Evolutionary conservation across 208 protist species (phyloP), one percentile per base, ranked within the genome.

Genomic region (Borovskyia barvae): DNA sequence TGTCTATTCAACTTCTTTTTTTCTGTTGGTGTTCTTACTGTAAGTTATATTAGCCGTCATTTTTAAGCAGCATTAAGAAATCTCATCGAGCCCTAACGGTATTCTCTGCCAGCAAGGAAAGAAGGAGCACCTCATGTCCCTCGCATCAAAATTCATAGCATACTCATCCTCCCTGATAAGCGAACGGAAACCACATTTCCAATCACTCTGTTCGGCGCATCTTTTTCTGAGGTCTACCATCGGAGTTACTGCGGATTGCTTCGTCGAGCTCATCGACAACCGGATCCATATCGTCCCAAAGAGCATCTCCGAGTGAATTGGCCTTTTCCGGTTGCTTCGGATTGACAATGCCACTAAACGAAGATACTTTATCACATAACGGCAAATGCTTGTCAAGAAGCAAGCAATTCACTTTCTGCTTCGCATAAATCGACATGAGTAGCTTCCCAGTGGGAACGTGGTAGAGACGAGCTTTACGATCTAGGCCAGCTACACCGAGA

Each of bases 231-330:
- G 3, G 3, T 0, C 0, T 12, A 8, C 37, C 19, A 0, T 50
- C 29, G 36, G 1, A 24, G 45, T 30, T 51, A 17, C 6, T 43
- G 17, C 7, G 12, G 12, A 39, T 11, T 11, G 4, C 40, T 9
- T 86, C 78, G 14, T 74, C 82, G 2, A 89, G 70, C 1, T 79
- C 77, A 54, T 93, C 86, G 7, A 88, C 51, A 5, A 93, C 78
- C 24, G 86, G 86, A 64, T 93, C 86, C 86, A 93, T 93, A 54
- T 88, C 81, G 59, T 93, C 86, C 82, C 86, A 93, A 2, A 93
- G 45, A 45, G 86, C 73, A 59, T 89, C 80, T 22, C 86, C 82
- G n/a, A 93, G 51, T 2, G 69, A 70, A 17, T 61, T 57, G 7
- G 54, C 64, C 43, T 86, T 90, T 57, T 72, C 75, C 4, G 86